phyloP scores from a whole-genome alignment of 306 rosid genomes.

The Senna siamea region DNA sequence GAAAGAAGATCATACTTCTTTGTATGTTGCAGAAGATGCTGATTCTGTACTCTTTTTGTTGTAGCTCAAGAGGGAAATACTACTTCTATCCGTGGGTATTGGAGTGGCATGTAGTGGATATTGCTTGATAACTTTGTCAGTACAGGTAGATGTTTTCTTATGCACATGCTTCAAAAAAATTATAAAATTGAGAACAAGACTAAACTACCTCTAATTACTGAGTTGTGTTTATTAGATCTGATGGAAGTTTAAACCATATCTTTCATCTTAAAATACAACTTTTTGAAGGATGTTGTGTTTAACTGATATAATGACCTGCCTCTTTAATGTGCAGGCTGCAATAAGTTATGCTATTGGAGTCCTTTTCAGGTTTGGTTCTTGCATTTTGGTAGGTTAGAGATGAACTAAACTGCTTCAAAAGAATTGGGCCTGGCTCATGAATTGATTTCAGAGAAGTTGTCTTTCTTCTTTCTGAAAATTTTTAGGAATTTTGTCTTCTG shows the following conservation, averaged over 20 bases:
- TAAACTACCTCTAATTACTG: slow-evolving; percentile 16
- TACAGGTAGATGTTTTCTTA: slow-evolving; percentile 64
- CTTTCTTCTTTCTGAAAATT: slow-evolving; percentile 24
- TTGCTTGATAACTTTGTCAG: slow-evolving; percentile 71
- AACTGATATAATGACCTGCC: slow-evolving; percentile 33
- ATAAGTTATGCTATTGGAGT: slow-evolving; percentile 78
- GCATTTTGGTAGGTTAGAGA: slow-evolving; percentile 26
- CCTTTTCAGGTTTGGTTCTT: slow-evolving; percentile 68
- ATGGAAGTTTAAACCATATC: slow-evolving; percentile 24
- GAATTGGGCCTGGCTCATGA: slow-evolving; percentile 20
- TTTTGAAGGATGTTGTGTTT: slow-evolving; percentile 12
- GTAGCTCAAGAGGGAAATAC: slow-evolving; percentile 89
- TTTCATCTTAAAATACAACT: neutral
- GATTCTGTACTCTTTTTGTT: slow-evolving; percentile 38
- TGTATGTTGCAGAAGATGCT: slow-evolving; percentile 28
- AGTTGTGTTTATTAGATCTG: slow-evolving; percentile 22
- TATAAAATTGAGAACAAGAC: slow-evolving; percentile 12
- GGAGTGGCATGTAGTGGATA: slow-evolving; percentile 85
- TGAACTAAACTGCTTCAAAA: slow-evolving; percentile 14
- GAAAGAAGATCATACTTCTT: neutral
- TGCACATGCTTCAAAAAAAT: slow-evolving; percentile 3
- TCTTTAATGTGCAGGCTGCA: slow-evolving; percentile 67
- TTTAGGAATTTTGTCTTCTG: no score
- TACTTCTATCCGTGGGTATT: slow-evolving; percentile 77
- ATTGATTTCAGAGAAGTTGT: slow-evolving; percentile 1